Evolutionary conservation across 192 early-diverging fungal species (phyloP), one percentile per base, ranked within the genome.

Genomic region (Diversispora epigaea): DNA sequence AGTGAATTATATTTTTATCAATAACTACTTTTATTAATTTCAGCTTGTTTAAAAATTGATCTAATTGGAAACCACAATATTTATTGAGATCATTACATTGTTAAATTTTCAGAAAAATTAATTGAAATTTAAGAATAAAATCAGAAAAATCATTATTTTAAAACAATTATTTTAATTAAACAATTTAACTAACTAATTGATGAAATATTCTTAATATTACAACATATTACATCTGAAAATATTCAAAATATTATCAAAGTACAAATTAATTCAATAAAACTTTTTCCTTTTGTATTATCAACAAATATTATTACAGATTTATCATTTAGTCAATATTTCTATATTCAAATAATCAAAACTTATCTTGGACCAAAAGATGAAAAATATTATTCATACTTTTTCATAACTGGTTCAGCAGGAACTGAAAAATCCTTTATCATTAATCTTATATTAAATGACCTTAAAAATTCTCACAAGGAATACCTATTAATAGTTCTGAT

Each of bases 1-100:
- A 22, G 49, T 4, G 67, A 68, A 49, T 52, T 40, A 52, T 68
- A 68, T 52, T 68, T 68, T 12, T 68, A 68, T n/a, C 39, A n/a
- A n/a, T n/a, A n/a, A n/a, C n/a, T n/a, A n/a, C n/a, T n/a, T n/a
- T n/a, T n/a, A n/a, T n/a, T n/a, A n/a, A n/a, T n/a, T n/a, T n/a
- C n/a, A n/a, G n/a, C n/a, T n/a, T n/a, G n/a, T n/a, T n/a, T n/a
- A n/a, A n/a, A n/a, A n/a, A n/a, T n/a, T n/a, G n/a, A n/a, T n/a
- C n/a, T n/a, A n/a, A n/a, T n/a, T n/a, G n/a, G n/a, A n/a, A 69
- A 10, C 47, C 22, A 22, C 22, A 54, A n/a, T n/a, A n/a, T 32
- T 25, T 69, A 6, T 4, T 43, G 6, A 32, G 4, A 25, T 19
- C 40, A 5, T 25, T 6, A 50, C 54, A 10, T 8, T 5, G 44